A percentile compares a stretch with the other conserved stretches of the same genome.
Conservation (phyloP, 805 yeast species). For the Scheffersomyces lignosus region DNA sequence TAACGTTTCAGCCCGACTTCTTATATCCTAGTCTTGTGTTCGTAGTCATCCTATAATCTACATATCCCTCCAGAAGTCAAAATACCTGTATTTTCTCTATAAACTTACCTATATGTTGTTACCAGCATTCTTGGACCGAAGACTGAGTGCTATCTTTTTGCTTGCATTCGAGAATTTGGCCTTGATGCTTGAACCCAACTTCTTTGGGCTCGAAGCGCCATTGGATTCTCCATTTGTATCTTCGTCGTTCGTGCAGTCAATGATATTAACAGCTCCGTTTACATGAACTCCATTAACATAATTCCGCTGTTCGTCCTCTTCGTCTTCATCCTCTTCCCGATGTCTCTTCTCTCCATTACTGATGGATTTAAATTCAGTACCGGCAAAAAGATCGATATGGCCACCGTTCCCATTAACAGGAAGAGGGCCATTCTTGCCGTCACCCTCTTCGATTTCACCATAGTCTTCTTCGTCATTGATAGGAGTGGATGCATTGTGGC, state of each 20-base stretch:
- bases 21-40: no score
- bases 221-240: not conserved
- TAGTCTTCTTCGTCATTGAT: slow-evolving; percentile 18
- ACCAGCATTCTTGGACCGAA: no score
- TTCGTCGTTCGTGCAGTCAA: no score
- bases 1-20: no score
- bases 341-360: slow-evolving; percentile 16
- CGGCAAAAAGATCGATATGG: not conserved
- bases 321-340: slow-evolving; percentile 14
- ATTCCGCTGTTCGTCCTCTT: slow-evolving; percentile 1
- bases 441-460: slow-evolving; percentile 10
- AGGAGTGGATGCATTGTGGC: slow-evolving; percentile 29
- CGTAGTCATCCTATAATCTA: no score
- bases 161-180: slow-evolving; percentile 12
- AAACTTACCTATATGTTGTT: no score
- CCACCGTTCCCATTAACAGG: slow-evolving; percentile 1
- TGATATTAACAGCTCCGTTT: no score
- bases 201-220: slow-evolving; percentile 2
- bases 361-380: not conserved
- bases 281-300: no score
- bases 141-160: slow-evolving; percentile 16
- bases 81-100: no score
- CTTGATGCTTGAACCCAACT: slow-evolving; percentile 12
- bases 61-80: no score
- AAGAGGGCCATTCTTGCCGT: slow-evolving; percentile 2